Evolutionary conservation across 2,329 filamentous ascomycete species (phyloP).

Genomic region (Trichophyton mentagrophytes): DNA sequence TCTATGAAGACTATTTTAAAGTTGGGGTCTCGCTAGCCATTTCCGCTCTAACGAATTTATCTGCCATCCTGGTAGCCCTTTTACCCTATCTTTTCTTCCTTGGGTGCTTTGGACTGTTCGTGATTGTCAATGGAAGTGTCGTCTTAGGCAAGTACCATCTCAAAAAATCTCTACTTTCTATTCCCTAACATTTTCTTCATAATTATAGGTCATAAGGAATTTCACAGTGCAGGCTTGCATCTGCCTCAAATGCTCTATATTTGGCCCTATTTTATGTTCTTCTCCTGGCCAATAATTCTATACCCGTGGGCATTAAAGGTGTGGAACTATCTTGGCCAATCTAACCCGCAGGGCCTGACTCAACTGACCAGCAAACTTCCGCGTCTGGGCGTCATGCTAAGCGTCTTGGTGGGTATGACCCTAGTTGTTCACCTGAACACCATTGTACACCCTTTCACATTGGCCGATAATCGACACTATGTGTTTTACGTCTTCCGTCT

Average conservation of each 20-base stretch:
- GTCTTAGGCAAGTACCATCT: slow-evolving; percentile 54
- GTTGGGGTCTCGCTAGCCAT: slow-evolving; percentile 51
- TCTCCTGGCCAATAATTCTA: slow-evolving; percentile 66
- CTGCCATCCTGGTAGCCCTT: slow-evolving; percentile 28
- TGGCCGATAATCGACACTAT: slow-evolving; percentile 94
- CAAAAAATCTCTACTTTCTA: neutral
- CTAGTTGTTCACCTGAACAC: slow-evolving; percentile 66
- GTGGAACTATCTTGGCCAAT: neutral
- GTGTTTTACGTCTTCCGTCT: slow-evolving; percentile 92
- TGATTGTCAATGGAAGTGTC: slow-evolving; percentile 78
- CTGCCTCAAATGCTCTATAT: slow-evolving; percentile 89
- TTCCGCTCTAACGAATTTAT: slow-evolving; percentile 38
- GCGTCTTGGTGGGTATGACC: slow-evolving; percentile 32
- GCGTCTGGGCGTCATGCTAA: slow-evolving; percentile 24
- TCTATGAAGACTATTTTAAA: slow-evolving; percentile 34
- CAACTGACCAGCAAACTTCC: slow-evolving; percentile 23
- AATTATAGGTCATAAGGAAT: slow-evolving; percentile 69
- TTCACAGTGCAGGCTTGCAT: slow-evolving; percentile 82
- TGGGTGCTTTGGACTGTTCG: slow-evolving; percentile 56
- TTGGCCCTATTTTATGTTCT: slow-evolving; percentile 81
- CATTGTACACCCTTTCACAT: slow-evolving; percentile 84
- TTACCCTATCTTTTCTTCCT: slow-evolving; percentile 51
- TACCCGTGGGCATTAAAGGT: slow-evolving; percentile 38
- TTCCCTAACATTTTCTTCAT: slow-evolving; percentile 17
- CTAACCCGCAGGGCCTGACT: neutral